These are phyloP conservation scores for Pythium rishiriense DNA, from an alignment of 352 stramenopile genomes.

Conservation along the genomic window DNA sequence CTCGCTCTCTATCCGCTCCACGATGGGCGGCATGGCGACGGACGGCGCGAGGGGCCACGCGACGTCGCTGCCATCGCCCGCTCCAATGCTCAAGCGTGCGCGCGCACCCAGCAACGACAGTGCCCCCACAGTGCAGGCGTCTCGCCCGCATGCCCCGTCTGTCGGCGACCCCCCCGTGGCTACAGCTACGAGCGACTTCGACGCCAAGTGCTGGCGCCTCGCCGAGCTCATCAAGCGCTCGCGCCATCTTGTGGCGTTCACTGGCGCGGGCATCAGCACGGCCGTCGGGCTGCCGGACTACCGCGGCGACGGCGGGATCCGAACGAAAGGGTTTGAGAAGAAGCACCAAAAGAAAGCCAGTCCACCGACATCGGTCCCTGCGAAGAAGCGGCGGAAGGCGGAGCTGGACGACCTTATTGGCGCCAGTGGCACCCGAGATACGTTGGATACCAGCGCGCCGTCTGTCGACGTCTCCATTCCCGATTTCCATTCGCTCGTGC, in stretches of 20 bases:
- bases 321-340: slow-evolving; percentile 58
- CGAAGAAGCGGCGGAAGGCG: slow-evolving; percentile 15
- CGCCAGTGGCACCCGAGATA: background rate
- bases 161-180: background rate
- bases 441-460: background rate
- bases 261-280: slow-evolving; percentile 77
- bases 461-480: slow-evolving; percentile 32
- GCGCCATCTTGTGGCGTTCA: slow-evolving; percentile 79
- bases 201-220: slow-evolving; percentile 58
- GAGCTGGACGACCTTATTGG: slow-evolving; percentile 5
- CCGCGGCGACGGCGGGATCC: slow-evolving; percentile 77
- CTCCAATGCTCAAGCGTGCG: slow-evolving; percentile 1
- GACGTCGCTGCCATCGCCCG: background rate
- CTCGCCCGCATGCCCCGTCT: no score
- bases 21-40: background rate
- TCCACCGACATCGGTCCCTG: background rate
- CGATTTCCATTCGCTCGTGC: slow-evolving; percentile 68
- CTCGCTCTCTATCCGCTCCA: no score
- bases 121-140: background rate
- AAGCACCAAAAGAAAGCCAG: slow-evolving; percentile 11
- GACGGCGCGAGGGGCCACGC: background rate
- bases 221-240: slow-evolving; percentile 58
- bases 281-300: slow-evolving; percentile 82
- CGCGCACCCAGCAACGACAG: slow-evolving; percentile 30
- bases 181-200: slow-evolving; percentile 32